phyloP scores from a whole-genome alignment of 2,329 filamentous ascomycete species.

The Calonectria pteridis region DNA sequence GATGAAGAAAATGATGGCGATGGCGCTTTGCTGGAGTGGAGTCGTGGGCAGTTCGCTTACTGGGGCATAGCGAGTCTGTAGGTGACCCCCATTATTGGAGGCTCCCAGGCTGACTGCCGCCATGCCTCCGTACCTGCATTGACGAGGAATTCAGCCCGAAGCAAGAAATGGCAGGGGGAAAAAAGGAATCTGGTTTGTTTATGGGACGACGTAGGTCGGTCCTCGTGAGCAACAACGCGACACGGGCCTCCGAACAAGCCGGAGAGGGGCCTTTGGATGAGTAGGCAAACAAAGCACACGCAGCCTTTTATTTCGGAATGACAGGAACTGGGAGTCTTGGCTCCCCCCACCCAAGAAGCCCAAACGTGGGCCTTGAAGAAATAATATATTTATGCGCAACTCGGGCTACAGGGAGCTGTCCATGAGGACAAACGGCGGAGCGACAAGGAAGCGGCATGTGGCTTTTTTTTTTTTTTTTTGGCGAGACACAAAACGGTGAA shows the following conservation, averaged over 20 bases:
- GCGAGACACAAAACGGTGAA: neutral
- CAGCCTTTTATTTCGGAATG: neutral
- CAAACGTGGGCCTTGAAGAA: neutral
- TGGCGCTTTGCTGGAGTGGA: constrained; percentile 30
- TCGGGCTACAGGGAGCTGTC: neutral
- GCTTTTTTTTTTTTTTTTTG: too few relatives aligned
- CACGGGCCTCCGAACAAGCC: neutral
- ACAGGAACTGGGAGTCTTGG: neutral
- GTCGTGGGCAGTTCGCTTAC: constrained; percentile 32
- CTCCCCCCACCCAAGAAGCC: neutral
- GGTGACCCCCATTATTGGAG: neutral
- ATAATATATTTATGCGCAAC: constrained; percentile 3
- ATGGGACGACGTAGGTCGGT: neutral
- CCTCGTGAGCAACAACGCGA: too few relatives aligned
- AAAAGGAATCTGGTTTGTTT: neutral
- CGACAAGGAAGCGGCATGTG: neutral
- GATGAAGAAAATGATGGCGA: constrained; percentile 36
- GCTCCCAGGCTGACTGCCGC: neutral
- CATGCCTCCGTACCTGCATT: neutral
- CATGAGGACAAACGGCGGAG: neutral
- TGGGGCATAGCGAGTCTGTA: constrained; percentile 29
- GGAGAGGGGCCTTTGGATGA: neutral
- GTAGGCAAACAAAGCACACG: neutral
- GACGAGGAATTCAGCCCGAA: neutral
- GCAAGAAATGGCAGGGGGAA: neutral